These are phyloP conservation scores for Populus pruinosa DNA, from an alignment of 345 rosid species.

Conservation along the genomic window DNA sequence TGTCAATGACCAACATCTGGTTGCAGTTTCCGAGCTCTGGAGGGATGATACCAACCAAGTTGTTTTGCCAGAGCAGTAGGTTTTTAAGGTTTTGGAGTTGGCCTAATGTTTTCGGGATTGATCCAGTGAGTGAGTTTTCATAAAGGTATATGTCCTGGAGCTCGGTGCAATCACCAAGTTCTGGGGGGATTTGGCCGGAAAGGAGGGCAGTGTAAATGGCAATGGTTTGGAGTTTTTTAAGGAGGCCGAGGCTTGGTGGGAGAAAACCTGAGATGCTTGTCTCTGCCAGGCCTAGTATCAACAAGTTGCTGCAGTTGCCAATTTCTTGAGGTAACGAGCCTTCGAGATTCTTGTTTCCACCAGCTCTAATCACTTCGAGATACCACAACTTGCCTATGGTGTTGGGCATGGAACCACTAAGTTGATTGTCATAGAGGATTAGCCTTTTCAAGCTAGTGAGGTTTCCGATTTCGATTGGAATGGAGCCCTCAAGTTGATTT, in stretches of 20 bases:
- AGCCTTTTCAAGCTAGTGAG: conserved; percentile 50
- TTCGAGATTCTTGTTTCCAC: conserved; percentile 77
- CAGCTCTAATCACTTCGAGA: conserved; percentile 64
- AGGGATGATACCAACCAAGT: conserved; percentile 65
- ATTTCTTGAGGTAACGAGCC: conserved; percentile 69
- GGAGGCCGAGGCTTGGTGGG: conserved; percentile 60
- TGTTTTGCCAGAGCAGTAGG: conserved; percentile 74
- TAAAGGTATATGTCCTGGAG: conserved; percentile 72
- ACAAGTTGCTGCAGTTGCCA: conserved; percentile 62
- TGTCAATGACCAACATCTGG: conserved; percentile 52
- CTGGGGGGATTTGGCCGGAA: conserved; percentile 76
- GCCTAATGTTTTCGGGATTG: conserved; percentile 58
- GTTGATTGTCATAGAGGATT: conserved; percentile 60
- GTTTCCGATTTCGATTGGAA: conserved; percentile 59
- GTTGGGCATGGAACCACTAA: conserved; percentile 58
- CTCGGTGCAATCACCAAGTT: conserved; percentile 66
- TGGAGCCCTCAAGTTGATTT: conserved; percentile 58
- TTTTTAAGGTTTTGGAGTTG: conserved; percentile 48
- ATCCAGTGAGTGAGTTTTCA: conserved; percentile 71
- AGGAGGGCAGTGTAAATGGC: conserved; percentile 71
- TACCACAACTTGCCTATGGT: conserved; percentile 53
- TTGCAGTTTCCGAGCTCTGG: conserved; percentile 66
- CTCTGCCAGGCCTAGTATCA: conserved; percentile 71
- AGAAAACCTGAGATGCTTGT: conserved; percentile 81
- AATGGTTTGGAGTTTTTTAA: conserved; percentile 64